A percentile compares a stretch with the other conserved stretches of the same genome.
Conservation (phyloP, 75 land plant genomes). For the Picea sitchensis region DNA sequence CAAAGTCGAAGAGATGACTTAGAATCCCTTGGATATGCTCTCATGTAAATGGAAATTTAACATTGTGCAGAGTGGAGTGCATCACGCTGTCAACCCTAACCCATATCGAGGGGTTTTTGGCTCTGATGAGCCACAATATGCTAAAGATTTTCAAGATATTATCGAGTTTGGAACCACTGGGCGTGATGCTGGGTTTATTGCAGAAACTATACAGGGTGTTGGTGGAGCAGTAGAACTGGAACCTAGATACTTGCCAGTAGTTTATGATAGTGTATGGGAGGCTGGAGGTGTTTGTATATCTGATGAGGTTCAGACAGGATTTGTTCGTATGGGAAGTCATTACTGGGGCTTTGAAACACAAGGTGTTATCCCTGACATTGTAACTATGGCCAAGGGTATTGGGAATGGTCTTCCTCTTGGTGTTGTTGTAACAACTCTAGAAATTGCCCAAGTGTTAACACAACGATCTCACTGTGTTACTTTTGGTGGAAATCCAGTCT, state of each 20-base stretch:
- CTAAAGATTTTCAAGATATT: conserved; percentile 77
- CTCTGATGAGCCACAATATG: conserved; percentile 81
- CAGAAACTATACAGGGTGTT: conserved; percentile 79
- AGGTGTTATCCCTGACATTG: conserved; percentile 84
- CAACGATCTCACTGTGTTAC: conserved; percentile 84
- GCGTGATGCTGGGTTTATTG: conserved; percentile 75
- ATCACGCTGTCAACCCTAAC: conserved; percentile 92
- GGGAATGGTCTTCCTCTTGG: conserved; percentile 96
- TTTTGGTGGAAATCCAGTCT: conserved; percentile 98
- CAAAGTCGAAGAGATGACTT: no score
- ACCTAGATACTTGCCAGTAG: conserved; percentile 69
- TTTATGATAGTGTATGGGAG: conserved; percentile 64
- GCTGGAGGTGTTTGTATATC: conserved; percentile 91
- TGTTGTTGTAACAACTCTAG: conserved; percentile 93
- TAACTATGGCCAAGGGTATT: conserved; percentile 97
- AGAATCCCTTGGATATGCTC: no score
- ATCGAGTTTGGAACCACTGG: conserved; percentile 84
- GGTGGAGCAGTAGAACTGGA: conserved; percentile 88
- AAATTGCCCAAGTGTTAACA: conserved; percentile 82
- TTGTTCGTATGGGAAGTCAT: conserved; percentile 84
- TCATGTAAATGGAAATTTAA: background rate
- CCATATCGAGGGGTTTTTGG: conserved; percentile 90
- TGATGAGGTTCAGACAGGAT: conserved; percentile 90
- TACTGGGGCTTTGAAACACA: conserved; percentile 93
- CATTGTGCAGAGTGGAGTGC: conserved; percentile 66